A percentile compares a stretch with the other conserved stretches of the same genome.
phyloP scores from a whole-genome alignment of 371 early-diverging fungal genomes.

The Capniomyces stellatus region DNA sequence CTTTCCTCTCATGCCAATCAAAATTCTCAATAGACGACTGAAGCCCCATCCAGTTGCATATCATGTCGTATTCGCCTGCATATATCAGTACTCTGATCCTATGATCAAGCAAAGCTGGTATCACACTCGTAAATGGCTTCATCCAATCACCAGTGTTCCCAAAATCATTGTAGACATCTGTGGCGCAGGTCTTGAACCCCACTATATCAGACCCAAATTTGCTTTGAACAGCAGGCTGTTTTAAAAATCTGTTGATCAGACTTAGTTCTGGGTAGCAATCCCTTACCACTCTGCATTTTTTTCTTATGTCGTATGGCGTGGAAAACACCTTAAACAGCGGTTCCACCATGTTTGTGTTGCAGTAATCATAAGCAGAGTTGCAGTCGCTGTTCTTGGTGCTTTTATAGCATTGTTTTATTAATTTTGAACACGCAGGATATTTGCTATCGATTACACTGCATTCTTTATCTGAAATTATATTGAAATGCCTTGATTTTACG shows the following conservation, averaged over 20 bases:
- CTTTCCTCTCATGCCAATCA: constrained; percentile 57
- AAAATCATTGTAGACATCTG: constrained; percentile 61
- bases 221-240: constrained; percentile 53
- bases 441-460: too few relatives aligned
- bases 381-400: too few relatives aligned
- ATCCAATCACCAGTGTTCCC: constrained; percentile 73
- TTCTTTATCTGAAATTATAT: too few relatives aligned
- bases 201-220: constrained; percentile 41
- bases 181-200: constrained; percentile 61
- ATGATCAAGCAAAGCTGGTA: constrained; percentile 59
- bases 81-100: constrained; percentile 68
- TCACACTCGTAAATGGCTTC: constrained; percentile 52
- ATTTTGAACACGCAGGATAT: too few relatives aligned
- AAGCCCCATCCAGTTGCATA: constrained; percentile 86
- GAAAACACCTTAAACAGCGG: too few relatives aligned
- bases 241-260: constrained; percentile 57
- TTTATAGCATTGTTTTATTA: too few relatives aligned
- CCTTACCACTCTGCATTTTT: too few relatives aligned
- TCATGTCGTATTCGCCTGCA: constrained; percentile 69
- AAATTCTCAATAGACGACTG: constrained; percentile 72
- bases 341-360: too few relatives aligned
- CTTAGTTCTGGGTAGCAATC: constrained; percentile 69
- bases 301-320: too few relatives aligned
- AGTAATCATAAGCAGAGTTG: too few relatives aligned
- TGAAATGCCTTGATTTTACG: too few relatives aligned